Base-by-base conservation (phyloP, 768 basidiomycete genomes). In the Paxillus ammoniavirescens region DNA sequence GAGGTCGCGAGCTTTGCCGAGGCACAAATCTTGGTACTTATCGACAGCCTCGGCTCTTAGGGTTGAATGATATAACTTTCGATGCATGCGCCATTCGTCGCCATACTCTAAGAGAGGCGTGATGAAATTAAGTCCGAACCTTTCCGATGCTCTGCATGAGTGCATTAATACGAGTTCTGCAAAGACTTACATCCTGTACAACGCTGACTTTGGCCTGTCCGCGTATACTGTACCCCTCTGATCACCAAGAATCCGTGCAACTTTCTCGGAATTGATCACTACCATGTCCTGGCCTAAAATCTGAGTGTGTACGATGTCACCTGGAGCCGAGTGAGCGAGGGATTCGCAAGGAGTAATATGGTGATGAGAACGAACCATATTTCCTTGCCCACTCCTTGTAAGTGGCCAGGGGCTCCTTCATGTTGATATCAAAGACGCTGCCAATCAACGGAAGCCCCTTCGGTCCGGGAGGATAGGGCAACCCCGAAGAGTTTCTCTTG, bases 371-470 rank as follows among this genome's bases (percentile, higher is more conserved):
- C 58, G 26, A 52, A 74, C 74, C 75, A 60, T 68, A 75, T 61
- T 68, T 65, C 13, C 63, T 50, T 0, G 68, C 73, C 75, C 75
- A 76, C 12, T 67, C 62, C 6, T 66, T 59, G 47, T 73, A 74
- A 8, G 65, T 72, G n/a, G 71, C 38, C 70, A 72, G 75, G 41
- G 71, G 69, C 40, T 72, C 70, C 14, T 47, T 51, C 18, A 65
- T 60, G 10, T 74, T 74, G 65, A 75, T 72, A 53, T 74, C 72
- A 8, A 75, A 59, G 4, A 75, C 58, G 49, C 76, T 76, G 28
- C 69, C 73, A 13, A 75, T 58, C 9, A 77, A 31, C 10, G 75
- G 73, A 23, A 69, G 55, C 30, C 61, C 60, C 40, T 53, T 66
- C 12, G 73, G 74, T 21, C 75, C 74, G 13, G 75, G 74, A 42